phyloP scores from a whole-genome alignment of 75 land plant genomes.

The Cupressus sempervirens region DNA sequence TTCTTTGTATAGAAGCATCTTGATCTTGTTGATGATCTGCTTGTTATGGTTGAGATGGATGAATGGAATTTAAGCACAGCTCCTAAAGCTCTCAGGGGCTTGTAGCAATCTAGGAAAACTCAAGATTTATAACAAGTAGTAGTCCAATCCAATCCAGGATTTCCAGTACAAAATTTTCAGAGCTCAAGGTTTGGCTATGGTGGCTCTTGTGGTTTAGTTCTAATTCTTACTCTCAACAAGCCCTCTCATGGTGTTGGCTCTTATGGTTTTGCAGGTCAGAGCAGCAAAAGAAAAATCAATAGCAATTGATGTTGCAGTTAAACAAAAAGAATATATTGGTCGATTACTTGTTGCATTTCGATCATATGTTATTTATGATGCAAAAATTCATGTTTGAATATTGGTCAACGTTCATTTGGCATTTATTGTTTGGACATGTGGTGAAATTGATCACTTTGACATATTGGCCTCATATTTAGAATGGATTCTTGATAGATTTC shows the following conservation, averaged over 20 bases:
- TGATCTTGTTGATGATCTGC: background rate
- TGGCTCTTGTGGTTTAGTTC: background rate
- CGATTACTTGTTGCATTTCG: too few species aligned
- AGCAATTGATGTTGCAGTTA: too few species aligned
- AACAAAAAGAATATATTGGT: too few species aligned
- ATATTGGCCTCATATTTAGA: too few species aligned
- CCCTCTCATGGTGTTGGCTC: too few species aligned
- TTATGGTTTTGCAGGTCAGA: background rate
- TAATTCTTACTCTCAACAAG: background rate
- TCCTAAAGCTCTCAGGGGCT: background rate
- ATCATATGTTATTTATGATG: too few species aligned
- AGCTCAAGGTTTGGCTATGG: background rate
- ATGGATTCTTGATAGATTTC: too few species aligned
- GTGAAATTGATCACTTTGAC: too few species aligned
- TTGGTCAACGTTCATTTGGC: too few species aligned
- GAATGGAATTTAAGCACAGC: background rate
- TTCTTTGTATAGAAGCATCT: background rate
- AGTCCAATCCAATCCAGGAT: too few species aligned
- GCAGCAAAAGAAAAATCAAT: background rate
- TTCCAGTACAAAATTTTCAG: background rate
- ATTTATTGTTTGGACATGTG: too few species aligned
- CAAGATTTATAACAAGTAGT: background rate
- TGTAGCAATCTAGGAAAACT: background rate
- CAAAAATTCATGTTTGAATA: too few species aligned
- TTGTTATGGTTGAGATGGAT: slow-evolving; percentile 1